Conservation (phyloP, 495 filamentous ascomycete genomes). For the Aspergillus sclerotioniger region DNA sequence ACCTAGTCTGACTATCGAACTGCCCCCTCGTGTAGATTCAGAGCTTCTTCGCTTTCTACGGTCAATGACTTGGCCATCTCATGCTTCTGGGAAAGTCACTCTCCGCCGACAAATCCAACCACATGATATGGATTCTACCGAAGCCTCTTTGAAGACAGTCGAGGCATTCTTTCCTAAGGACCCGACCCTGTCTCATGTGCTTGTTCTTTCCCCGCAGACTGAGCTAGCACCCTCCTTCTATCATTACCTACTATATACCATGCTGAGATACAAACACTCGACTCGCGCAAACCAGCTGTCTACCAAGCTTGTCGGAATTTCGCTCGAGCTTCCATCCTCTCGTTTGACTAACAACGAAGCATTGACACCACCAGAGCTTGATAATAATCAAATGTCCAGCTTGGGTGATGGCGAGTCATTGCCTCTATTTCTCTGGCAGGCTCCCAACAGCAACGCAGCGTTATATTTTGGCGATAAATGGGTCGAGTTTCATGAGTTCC, state of each 20-base stretch:
- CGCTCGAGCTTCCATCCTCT: constrained; percentile 65
- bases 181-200: constrained; percentile 61
- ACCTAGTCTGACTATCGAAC: constrained; percentile 76
- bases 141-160: constrained; percentile 64
- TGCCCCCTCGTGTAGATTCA: constrained; percentile 63
- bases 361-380: constrained; percentile 49
- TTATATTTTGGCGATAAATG: constrained; percentile 82
- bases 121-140: constrained; percentile 55
- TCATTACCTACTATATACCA: constrained; percentile 74
- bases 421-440: constrained; percentile 75
- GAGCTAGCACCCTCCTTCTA: constrained; percentile 74
- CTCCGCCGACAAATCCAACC: constrained; percentile 69
- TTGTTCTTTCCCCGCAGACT: constrained; percentile 72
- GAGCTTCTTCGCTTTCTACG: constrained; percentile 60
- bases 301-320: constrained; percentile 65
- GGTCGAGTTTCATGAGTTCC: constrained; percentile 74
- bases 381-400: neutral
- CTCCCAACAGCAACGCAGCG: constrained; percentile 73
- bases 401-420: constrained; percentile 24
- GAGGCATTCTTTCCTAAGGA: constrained; percentile 79
- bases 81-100: constrained; percentile 47
- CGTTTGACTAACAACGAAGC: constrained; percentile 53
- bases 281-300: constrained; percentile 38
- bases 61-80: constrained; percentile 62
- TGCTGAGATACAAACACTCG: constrained; percentile 75